Evolutionary conservation across 257 asterid genomes (phyloP).

Genomic region (Handroanthus guayacan): DNA sequence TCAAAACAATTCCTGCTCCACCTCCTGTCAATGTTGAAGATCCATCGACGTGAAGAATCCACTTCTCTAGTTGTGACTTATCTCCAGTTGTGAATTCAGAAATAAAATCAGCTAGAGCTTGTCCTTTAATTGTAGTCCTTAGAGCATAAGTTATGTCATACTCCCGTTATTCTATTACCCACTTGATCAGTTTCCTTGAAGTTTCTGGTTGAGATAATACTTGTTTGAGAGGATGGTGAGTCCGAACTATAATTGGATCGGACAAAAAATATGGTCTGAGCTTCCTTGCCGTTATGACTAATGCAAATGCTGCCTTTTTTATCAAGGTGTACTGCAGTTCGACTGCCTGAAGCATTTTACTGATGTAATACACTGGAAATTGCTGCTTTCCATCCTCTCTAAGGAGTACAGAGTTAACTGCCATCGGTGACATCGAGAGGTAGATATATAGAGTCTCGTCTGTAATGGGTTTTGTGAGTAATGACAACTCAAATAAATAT

Average conservation of each 20-base stretch:
- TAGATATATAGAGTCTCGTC: no score
- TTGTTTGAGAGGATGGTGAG: no score
- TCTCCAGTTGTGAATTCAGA: no score
- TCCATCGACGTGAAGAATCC: neutral
- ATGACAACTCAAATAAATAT: no score
- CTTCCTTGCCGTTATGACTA: neutral
- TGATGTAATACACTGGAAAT: neutral
- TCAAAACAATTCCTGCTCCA: neutral
- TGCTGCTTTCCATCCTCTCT: no score
- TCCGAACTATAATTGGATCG: neutral
- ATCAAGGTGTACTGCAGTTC: no score
- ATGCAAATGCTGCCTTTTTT: neutral
- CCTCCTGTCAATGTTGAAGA: neutral
- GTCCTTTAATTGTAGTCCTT: neutral
- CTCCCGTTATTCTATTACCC: neutral
- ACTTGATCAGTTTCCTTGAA: no score
- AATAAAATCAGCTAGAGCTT: neutral
- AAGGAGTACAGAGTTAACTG: no score
- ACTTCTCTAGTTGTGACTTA: neutral
- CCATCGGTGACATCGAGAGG: no score
- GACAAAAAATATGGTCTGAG: neutral
- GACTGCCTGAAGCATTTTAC: neutral
- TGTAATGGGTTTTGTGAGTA: no score
- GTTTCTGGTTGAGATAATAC: no score
- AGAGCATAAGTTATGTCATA: no score